These are phyloP conservation scores for Trichoderma arundinaceum DNA, from an alignment of 2,329 filamentous ascomycete genomes.

Conservation along the genomic window DNA sequence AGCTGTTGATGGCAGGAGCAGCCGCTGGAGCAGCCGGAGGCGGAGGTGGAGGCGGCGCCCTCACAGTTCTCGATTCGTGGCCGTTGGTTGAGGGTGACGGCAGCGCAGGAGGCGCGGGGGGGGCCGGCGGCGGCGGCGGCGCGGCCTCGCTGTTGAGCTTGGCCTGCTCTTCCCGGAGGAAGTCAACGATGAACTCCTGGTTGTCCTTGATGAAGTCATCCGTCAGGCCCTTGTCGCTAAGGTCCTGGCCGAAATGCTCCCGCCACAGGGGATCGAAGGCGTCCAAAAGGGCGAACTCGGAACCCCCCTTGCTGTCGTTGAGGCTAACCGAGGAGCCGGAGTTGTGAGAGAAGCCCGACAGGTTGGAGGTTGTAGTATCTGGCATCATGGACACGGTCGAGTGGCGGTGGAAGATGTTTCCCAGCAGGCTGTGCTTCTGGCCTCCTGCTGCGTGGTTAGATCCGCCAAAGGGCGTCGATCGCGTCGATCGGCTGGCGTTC, in stretches of 20 bases:
- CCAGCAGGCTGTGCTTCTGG: slow-evolving; percentile 57
- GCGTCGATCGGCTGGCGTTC: slow-evolving; percentile 88
- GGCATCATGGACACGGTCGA: slow-evolving; percentile 63
- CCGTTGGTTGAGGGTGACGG: slow-evolving; percentile 43
- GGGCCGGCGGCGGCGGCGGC: slow-evolving; percentile 22
- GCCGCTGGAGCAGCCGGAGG: slow-evolving; percentile 33
- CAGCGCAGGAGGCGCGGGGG: slow-evolving; percentile 35
- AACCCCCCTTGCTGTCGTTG: slow-evolving; percentile 52
- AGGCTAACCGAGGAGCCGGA: slow-evolving; percentile 53
- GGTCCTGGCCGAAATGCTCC: slow-evolving; percentile 68
- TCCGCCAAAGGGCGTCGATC: slow-evolving; percentile 74
- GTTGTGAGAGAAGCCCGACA: slow-evolving; percentile 45
- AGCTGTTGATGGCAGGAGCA: slow-evolving; percentile 22
- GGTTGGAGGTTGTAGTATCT: slow-evolving; percentile 58
- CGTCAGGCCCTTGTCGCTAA: slow-evolving; percentile 66
- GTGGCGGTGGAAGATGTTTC: slow-evolving; percentile 67
- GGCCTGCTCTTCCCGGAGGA: slow-evolving; percentile 63
- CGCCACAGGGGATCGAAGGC: slow-evolving; percentile 69
- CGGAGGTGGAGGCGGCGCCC: slow-evolving; percentile 46
- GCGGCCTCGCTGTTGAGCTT: slow-evolving; percentile 37
- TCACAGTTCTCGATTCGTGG: slow-evolving; percentile 39
- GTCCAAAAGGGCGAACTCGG: slow-evolving; percentile 67
- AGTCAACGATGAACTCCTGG: slow-evolving; percentile 71
- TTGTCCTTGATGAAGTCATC: slow-evolving; percentile 72
- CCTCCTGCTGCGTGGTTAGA: slow-evolving; percentile 42